Conservation (phyloP, 768 basidiomycete genomes). For the Termitomyces sp. region DNA sequence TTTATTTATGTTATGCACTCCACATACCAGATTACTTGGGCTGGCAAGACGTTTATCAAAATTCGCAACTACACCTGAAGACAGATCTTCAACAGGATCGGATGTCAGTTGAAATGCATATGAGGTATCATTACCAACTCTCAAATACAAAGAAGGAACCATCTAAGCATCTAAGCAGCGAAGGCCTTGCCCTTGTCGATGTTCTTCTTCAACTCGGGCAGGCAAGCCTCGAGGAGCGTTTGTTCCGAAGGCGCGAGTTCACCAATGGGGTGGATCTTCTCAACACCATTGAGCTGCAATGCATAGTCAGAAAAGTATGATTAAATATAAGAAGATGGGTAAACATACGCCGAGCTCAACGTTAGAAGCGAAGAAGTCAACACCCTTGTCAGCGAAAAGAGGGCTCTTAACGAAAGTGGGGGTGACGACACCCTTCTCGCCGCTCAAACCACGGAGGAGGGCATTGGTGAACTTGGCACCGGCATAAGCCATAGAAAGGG, state of each 20-base stretch:
- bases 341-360: conserved; percentile 88
- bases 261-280: conserved; percentile 88
- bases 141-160: background rate
- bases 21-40: background rate
- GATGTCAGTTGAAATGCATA: background rate
- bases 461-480: conserved; percentile 88
- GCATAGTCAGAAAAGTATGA: background rate
- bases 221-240: conserved; percentile 80
- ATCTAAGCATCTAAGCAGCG: conserved; percentile 34
- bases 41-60: background rate
- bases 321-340: conserved; percentile 12
- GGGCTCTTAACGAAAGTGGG: conserved; percentile 91
- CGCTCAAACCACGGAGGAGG: conserved; percentile 80
- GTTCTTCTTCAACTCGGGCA: conserved; percentile 96
- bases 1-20: background rate
- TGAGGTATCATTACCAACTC: conserved; percentile 1
- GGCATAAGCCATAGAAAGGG: conserved; percentile 93
- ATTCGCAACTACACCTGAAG: background rate
- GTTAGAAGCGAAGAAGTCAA: conserved; percentile 92
- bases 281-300: conserved; percentile 75
- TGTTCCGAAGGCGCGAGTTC: conserved; percentile 77
- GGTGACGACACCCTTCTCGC: conserved; percentile 82
- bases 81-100: background rate
- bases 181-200: conserved; percentile 92
- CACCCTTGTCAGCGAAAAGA: conserved; percentile 78